Conservation (phyloP, 148 eudicot genomes). For the Cornus florida region DNA sequence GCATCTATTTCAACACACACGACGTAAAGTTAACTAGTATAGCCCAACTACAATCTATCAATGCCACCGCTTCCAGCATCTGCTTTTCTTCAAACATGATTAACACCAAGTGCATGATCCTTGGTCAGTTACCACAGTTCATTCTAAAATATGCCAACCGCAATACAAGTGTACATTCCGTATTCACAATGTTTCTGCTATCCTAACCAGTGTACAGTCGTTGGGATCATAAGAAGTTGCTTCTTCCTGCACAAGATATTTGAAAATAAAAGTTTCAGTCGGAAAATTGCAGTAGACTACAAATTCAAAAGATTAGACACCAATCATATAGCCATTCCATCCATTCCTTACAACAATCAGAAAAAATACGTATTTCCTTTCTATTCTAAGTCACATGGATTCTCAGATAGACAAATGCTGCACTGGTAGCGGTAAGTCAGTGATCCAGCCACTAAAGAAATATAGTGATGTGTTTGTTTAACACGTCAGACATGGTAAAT, state of each 20-base stretch:
- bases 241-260: slow-evolving; percentile 16
- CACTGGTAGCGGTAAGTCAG: neutral
- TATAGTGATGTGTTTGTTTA: neutral
- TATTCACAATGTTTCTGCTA: slow-evolving; percentile 30
- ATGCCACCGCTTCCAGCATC: neutral
- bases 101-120: neutral
- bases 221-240: slow-evolving; percentile 2
- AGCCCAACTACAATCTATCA: neutral
- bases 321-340: too few species aligned
- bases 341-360: too few species aligned
- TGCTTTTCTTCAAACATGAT: neutral
- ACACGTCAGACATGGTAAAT: neutral
- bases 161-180: slow-evolving; percentile 19
- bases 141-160: slow-evolving; percentile 22
- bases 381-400: too few species aligned
- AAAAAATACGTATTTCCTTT: too few species aligned
- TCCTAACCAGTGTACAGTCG: slow-evolving; percentile 5
- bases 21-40: slow-evolving; percentile 9
- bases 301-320: neutral
- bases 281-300: neutral
- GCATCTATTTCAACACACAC: slow-evolving; percentile 9
- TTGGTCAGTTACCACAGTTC: slow-evolving; percentile 14
- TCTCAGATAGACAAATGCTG: too few species aligned
- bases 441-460: neutral
- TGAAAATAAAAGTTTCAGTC: neutral